phyloP scores from a whole-genome alignment of 441 rosid genomes.

The Aleurites moluccanus region DNA sequence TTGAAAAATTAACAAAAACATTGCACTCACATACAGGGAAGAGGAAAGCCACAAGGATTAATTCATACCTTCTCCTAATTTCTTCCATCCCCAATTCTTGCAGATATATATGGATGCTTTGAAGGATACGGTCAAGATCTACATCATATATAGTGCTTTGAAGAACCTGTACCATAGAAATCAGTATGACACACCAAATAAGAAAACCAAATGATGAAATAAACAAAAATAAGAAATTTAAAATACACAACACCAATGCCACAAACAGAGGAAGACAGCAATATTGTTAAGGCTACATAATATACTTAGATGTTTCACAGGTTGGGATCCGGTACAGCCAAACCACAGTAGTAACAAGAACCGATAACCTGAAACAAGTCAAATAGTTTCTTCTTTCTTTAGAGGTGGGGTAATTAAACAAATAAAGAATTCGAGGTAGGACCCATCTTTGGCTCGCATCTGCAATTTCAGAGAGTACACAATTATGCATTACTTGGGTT shows the following conservation, averaged over 20 bases:
- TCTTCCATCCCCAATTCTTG: constrained; percentile 99
- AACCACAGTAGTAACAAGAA: background rate
- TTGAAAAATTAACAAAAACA: background rate
- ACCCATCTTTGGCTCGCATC: no score
- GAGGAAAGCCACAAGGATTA: constrained; percentile 8
- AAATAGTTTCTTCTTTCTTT: no score
- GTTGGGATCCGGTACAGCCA: background rate
- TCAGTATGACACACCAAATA: background rate
- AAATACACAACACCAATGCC: constrained; percentile 2
- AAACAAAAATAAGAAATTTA: background rate
- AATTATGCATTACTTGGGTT: no score
- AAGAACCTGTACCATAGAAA: constrained; percentile 61
- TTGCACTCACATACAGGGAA: background rate
- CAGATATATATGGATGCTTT: constrained; percentile 92
- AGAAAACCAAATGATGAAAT: background rate
- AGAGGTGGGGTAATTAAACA: no score
- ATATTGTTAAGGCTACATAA: no score
- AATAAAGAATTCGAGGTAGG: no score
- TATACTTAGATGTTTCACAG: background rate
- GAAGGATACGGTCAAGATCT: constrained; percentile 97
- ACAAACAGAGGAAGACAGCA: background rate
- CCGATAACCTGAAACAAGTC: background rate
- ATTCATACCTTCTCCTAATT: constrained; percentile 84
- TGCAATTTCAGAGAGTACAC: no score
- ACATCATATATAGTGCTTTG: constrained; percentile 97